Evolutionary conservation across 129 eudicot species (phyloP), one percentile per base, ranked within the genome.

Genomic region (Pulicaria dysenterica): DNA sequence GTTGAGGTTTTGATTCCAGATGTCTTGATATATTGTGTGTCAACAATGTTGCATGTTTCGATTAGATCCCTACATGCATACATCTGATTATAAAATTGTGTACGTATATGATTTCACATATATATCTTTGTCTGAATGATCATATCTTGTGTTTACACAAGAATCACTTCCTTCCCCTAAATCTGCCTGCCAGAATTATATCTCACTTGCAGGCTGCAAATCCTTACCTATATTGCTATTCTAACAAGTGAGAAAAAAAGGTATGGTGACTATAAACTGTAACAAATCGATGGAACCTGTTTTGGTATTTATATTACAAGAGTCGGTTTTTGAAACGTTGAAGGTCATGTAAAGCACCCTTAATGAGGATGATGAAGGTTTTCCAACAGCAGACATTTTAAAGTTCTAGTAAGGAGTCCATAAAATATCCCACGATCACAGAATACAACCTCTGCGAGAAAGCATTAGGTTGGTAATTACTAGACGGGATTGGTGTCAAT

Each of bases 401-500:
- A 12, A 86, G 61, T 77, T 84, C 83, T 76, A 71, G 69, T 8
- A 91, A 79, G 70, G 85, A 82, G 47, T 86, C 89, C 24, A 85
- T 55, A 54, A 47, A 88, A 47, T 63, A 61, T 46, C 81, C 80
- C 8, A 80, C 47, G 42, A 87, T 67, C 19, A 57, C 85, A 48
- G 45, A 42, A 67, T 74, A 89, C 87, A 92, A 72, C 84, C 75
- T 92, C 40, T 14, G 65, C 49, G 41, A 55, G 64, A 86, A 84
- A 42, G 19, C 47, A 60, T 67, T 54, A 16, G 78, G 80, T 44
- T 14, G 11, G 56, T 41, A 70, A 34, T 16, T 42, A 67, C n/a
- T n/a, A n/a, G 65, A 64, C 10, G 68, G 73, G 24, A 78, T 12
- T 48, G 77, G 37, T 24, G 89, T 80, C 19, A 71, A 36, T 0